These are phyloP conservation scores for Cadophora gregata DNA, from an alignment of 2,329 filamentous ascomycete genomes.

Conservation along the genomic window DNA sequence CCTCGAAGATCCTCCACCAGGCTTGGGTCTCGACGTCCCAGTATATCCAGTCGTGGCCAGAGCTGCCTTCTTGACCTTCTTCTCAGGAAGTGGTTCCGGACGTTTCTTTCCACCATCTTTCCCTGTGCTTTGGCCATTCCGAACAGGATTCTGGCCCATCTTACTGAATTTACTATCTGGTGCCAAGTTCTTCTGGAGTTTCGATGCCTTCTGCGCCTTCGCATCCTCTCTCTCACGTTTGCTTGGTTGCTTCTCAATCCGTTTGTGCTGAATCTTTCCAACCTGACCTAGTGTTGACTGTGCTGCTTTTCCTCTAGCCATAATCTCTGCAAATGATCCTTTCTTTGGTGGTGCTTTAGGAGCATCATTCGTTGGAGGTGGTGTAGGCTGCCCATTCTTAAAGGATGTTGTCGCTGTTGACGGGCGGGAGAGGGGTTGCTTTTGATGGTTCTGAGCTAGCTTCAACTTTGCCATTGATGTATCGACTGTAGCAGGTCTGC, in stretches of 20 bases:
- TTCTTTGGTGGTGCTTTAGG: constrained; percentile 63
- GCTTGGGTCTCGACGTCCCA: constrained; percentile 66
- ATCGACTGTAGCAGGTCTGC: constrained; percentile 31
- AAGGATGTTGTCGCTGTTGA: constrained; percentile 23
- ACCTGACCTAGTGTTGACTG: constrained; percentile 65
- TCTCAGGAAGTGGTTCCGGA: constrained; percentile 49
- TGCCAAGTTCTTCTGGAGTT: constrained; percentile 38
- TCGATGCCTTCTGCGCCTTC: constrained; percentile 37
- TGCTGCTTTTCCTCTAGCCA: constrained; percentile 73
- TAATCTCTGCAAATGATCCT: constrained; percentile 75
- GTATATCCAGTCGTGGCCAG: constrained; percentile 68
- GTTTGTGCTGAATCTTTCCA: constrained; percentile 77
- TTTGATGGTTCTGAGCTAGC: constrained; percentile 20
- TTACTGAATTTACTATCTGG: constrained; percentile 40
- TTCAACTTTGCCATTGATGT: constrained; percentile 36
- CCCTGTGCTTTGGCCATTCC: constrained; percentile 31
- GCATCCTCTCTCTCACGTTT: constrained; percentile 54
- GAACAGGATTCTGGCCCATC: constrained; percentile 25
- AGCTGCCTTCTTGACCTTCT: constrained; percentile 67
- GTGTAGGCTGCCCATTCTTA: constrained; percentile 39
- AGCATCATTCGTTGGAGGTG: constrained; percentile 31
- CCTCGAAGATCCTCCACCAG: constrained; percentile 46
- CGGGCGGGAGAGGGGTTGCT: background rate
- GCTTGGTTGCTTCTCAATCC: constrained; percentile 66
- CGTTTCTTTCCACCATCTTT: constrained; percentile 38